Conservation (phyloP, 2,329 filamentous ascomycete species). For the Thelonectria olida region DNA sequence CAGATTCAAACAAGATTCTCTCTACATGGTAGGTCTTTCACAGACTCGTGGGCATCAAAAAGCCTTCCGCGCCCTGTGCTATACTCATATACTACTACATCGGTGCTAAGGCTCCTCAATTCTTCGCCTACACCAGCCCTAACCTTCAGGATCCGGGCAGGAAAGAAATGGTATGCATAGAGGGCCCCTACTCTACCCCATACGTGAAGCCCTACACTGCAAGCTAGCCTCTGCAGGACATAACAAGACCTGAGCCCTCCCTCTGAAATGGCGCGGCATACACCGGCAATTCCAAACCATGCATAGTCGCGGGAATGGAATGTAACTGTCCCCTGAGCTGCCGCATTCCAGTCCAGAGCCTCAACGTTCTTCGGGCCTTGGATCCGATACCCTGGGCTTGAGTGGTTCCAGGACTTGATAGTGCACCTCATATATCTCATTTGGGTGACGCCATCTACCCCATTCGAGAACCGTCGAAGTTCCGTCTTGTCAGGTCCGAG, state of each 20-base stretch:
- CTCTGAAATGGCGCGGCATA: not conserved
- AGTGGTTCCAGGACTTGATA: not conserved
- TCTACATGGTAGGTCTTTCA: not conserved
- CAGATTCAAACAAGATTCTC: not conserved
- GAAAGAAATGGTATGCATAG: too few relatives aligned
- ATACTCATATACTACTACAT: too few relatives aligned
- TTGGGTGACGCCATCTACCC: not conserved
- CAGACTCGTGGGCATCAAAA: too few relatives aligned
- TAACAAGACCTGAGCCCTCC: not conserved
- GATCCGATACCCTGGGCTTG: constrained; percentile 25
- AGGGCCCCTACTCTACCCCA: not conserved
- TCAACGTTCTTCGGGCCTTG: constrained; percentile 19
- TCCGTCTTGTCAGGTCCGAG: not conserved
- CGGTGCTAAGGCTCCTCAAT: too few relatives aligned
- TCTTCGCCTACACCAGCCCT: too few relatives aligned
- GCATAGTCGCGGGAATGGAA: not conserved
- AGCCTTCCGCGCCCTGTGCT: too few relatives aligned
- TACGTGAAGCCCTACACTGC: not conserved
- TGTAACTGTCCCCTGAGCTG: not conserved
- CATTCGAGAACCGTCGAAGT: not conserved
- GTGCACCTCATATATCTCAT: not conserved
- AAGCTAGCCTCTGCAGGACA: not conserved
- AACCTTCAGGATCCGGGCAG: too few relatives aligned
- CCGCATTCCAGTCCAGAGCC: constrained; percentile 24
- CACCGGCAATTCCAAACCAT: not conserved